Evolutionary conservation across 2,329 filamentous ascomycete species (phyloP).

Genomic region (Fusarium longipes): DNA sequence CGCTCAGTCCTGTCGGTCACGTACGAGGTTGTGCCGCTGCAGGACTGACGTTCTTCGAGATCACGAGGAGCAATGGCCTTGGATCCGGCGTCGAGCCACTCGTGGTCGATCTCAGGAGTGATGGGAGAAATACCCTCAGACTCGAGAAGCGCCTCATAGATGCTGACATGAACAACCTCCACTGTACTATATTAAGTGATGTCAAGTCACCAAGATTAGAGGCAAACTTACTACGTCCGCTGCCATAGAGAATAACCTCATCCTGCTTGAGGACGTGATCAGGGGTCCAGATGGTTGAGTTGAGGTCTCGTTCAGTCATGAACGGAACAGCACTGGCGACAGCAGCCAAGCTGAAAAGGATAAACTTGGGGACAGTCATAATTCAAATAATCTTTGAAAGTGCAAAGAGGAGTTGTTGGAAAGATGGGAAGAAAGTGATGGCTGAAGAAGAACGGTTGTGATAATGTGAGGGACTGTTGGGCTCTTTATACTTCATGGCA

Average conservation of each 20-base stretch:
- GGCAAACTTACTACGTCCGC: constrained; percentile 19
- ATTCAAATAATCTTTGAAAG: too few relatives aligned
- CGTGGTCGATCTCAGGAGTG: constrained; percentile 14
- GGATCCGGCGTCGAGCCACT: background rate
- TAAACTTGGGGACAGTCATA: background rate
- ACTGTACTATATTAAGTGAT: background rate
- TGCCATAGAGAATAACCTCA: constrained; percentile 33
- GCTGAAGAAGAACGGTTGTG: too few relatives aligned
- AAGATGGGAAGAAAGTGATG: too few relatives aligned
- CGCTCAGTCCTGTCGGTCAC: constrained; percentile 6
- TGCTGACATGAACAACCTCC: constrained; percentile 24
- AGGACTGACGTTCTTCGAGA: background rate
- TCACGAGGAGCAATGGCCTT: background rate
- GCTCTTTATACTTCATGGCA: too few relatives aligned
- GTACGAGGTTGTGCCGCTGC: background rate
- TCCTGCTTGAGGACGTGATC: constrained; percentile 28
- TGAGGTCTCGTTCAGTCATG: constrained; percentile 12
- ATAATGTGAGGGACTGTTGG: too few relatives aligned
- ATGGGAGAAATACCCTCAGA: background rate
- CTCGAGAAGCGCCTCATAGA: constrained; percentile 22
- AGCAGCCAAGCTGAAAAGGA: background rate
- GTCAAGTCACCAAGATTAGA: rapidly evolving
- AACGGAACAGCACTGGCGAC: constrained; percentile 24
- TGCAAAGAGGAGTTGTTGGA: too few relatives aligned
- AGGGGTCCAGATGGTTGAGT: constrained; percentile 30